Conservation (phyloP, 345 rosid species). For the Brassica rapa region DNA sequence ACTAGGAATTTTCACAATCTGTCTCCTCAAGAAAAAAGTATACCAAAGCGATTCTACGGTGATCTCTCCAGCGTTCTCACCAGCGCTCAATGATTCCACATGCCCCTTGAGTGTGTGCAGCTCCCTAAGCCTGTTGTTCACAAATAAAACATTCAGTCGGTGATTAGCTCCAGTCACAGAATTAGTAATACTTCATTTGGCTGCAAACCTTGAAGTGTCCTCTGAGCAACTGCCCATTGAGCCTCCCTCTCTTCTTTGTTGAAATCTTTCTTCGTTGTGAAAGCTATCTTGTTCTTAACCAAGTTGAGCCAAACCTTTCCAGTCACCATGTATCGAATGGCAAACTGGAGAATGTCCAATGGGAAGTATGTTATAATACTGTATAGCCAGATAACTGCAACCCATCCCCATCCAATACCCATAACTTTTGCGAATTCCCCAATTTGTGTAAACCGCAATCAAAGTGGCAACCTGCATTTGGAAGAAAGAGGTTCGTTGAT, state of each 20-base stretch:
- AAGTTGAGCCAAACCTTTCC: slow-evolving; percentile 83
- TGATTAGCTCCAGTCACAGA: background rate
- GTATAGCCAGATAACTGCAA: slow-evolving; percentile 85
- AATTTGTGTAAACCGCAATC: slow-evolving; percentile 84
- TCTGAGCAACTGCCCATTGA: slow-evolving; percentile 84
- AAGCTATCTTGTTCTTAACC: slow-evolving; percentile 54
- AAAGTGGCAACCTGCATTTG: slow-evolving; percentile 69
- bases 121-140: slow-evolving; percentile 64
- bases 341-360: slow-evolving; percentile 71
- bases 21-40: too few species aligned
- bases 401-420: slow-evolving; percentile 98
- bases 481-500: too few species aligned
- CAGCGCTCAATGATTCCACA: slow-evolving; percentile 55
- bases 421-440: slow-evolving; percentile 80
- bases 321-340: slow-evolving; percentile 73
- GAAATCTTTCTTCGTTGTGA: too few species aligned
- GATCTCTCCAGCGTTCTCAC: too few species aligned
- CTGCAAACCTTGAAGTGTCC: slow-evolving; percentile 82
- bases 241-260: slow-evolving; percentile 75
- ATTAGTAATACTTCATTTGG: slow-evolving; percentile 41
- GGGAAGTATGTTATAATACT: slow-evolving; percentile 74
- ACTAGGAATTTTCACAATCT: too few species aligned
- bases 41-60: too few species aligned
- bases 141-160: background rate
- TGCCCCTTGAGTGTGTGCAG: slow-evolving; percentile 80